A percentile compares a stretch with the other conserved stretches of the same genome.
Conservation (phyloP, 78 protist species). For the Planoprotostelium fungivorum region DNA sequence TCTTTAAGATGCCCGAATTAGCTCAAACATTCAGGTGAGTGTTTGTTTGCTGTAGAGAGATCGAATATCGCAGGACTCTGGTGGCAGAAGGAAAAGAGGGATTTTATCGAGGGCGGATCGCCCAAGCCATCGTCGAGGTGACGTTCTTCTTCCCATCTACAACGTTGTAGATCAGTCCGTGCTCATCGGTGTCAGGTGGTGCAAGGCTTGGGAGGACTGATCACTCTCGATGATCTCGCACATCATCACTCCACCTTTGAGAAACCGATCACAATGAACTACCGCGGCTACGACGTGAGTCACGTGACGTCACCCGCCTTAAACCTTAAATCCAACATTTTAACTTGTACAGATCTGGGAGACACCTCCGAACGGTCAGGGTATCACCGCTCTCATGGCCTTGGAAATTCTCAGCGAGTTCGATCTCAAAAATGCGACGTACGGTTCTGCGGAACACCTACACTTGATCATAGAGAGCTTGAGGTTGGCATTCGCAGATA, state of each 20-base stretch:
- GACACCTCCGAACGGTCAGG: conserved; percentile 85
- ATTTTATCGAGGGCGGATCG: conserved; percentile 65
- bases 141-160: background rate
- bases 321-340: background rate
- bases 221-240: conserved; percentile 61
- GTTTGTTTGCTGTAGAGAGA: background rate
- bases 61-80: background rate
- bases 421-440: background rate
- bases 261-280: conserved; percentile 39
- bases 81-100: conserved; percentile 65
- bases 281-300: conserved; percentile 22
- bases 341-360: conserved; percentile 41
- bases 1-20: conserved; percentile 33
- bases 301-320: background rate
- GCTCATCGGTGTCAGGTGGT: background rate
- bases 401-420: conserved; percentile 33
- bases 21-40: conserved; percentile 29
- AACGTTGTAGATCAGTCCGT: background rate
- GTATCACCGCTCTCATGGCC: conserved; percentile 78
- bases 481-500: conserved; percentile 75
- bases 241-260: conserved; percentile 40
- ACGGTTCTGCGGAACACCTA: conserved; percentile 31
- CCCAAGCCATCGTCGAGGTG: conserved; percentile 59
- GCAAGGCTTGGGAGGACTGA: conserved; percentile 45
- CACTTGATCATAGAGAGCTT: conserved; percentile 69